Base-by-base conservation (phyloP, 352 stramenopile species). In the Elongisporangium undulatum region DNA sequence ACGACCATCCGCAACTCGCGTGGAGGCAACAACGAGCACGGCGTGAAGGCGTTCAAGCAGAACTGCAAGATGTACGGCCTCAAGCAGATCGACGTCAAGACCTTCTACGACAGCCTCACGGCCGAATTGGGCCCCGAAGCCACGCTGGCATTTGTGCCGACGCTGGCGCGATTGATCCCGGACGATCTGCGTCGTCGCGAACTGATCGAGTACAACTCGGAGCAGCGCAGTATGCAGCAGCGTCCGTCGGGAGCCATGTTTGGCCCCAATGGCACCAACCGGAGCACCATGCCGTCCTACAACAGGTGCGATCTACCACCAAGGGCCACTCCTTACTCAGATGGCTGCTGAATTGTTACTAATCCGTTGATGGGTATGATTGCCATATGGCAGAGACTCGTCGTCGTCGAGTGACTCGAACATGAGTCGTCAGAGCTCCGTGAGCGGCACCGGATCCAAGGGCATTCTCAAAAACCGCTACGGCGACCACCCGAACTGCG, bases 381-480 rank as follows among this genome's bases (percentile, higher is more conserved):
- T 53, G 49, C 49, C 22, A 53, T 26, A 19, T 6, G 22, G 17
- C 24, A 68, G 67, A 13, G 71, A 81, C 21, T 76, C 71, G 39
- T 85, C 75, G 38, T 71, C 66, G 3, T 76, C 69, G 1, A 68
- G 66, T 39, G 70, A 72, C 59, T 82, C 70, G 10, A 68, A 64
- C 1, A 22, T 57, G 48, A 56, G 50, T 20, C 56, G 49, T 52
- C 62, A 51, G 38, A 56, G 58, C 55, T 54, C 56, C 16, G 53
- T 55, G 19, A 56, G 64, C 21, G 56, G 20, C 6, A 17, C 21
- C 9, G 56, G 8, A 23, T 63, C 66, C 49, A 87, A 84, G 49
- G 80, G 80, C 1, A 56, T 90, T 0, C 38, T 90, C 13, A 87
- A 83, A 21, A 82, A 82, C n/a, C 76, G 81, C n/a, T 88, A 88